Evolutionary conservation across 2,329 filamentous ascomycete species (phyloP).

Genomic region (Geosmithia putterillii): DNA sequence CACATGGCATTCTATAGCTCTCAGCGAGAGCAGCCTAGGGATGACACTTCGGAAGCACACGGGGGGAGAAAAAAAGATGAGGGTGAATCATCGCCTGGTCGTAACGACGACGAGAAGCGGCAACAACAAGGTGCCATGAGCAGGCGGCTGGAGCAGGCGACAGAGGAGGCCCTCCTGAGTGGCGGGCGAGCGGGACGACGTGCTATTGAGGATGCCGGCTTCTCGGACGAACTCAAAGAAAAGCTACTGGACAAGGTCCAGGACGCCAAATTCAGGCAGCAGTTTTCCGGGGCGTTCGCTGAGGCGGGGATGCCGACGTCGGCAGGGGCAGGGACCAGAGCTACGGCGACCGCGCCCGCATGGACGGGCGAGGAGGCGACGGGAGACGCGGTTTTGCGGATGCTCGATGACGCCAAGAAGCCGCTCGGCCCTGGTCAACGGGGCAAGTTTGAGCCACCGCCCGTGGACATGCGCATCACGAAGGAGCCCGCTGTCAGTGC

Average conservation of each 20-base stretch:
- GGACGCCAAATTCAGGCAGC: conserved; percentile 38
- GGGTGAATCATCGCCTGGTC: neutral
- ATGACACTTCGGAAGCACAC: neutral
- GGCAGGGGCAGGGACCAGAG: conserved; percentile 54
- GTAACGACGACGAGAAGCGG: neutral
- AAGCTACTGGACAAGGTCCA: conserved; percentile 44
- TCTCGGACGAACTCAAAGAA: conserved; percentile 50
- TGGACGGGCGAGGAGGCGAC: conserved; percentile 72
- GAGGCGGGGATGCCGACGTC: conserved; percentile 36
- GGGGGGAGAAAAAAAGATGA: neutral
- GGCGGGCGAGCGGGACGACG: conserved; percentile 47
- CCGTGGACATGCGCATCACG: conserved; percentile 40
- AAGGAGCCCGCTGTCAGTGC: conserved; percentile 23
- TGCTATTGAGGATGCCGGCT: conserved; percentile 49
- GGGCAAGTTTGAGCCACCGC: conserved; percentile 30
- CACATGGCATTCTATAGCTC: neutral
- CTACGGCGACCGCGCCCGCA: conserved; percentile 49
- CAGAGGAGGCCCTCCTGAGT: conserved; percentile 47
- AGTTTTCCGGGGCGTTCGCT: conserved; percentile 34
- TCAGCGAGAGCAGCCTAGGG: neutral
- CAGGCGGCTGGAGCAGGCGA: conserved; percentile 47
- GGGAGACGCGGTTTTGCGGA: conserved; percentile 68
- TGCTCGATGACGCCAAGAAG: conserved; percentile 71
- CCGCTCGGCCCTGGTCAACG: conserved; percentile 43
- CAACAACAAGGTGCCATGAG: conserved; percentile 33